Evolutionary conservation across 2,329 filamentous ascomycete genomes (phyloP), one percentile per base, ranked within the genome.

Genomic region (Aspergillus brunneoviolaceus): DNA sequence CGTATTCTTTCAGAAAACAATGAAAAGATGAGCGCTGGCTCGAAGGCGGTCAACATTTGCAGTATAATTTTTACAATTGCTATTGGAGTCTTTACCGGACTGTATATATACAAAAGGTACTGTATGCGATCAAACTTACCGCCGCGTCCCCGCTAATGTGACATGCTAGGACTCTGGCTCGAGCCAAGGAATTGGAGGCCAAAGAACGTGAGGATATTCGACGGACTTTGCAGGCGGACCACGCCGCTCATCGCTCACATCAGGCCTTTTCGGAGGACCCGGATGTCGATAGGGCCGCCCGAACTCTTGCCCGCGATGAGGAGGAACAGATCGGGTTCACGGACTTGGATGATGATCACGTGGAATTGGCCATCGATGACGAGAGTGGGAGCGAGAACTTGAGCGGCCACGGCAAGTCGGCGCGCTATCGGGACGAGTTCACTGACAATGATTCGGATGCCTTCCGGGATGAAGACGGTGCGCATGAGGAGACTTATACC

Each of bases 11-110:
- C 90, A n/a, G 90, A 96, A 69, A 85, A 86, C 59, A 90, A 89
- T 63, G 91, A 91, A 71, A 85, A 89, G 67, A 97, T 98, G 94
- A 87, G 90, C 61, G 77, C 84, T 3, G 83, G 84, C 63, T 90
- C 91, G 64, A 95, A 93, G 74, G 83, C 87, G 29, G 81, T 98
- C 69, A 96, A 95, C 77, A 96, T 96, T 74, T 76, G 88, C 25
- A 89, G 87, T 77, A 97, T 98, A 75, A 72, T 86, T 14, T 75
- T 93, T 60, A 90, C 91, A 29, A 84, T 85, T 53, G 70, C 85
- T 23, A 79, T 96, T 12, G 95, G 95, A 50, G 79, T 89, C 23
- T 83, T 80, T 27, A 92, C 95, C 2, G 94, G 92, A 16, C 89
- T 87, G 76, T 82, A 96, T 76, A 96, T 99, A 73, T 99, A 96